These are phyloP conservation scores for Penicillium canescens DNA, from an alignment of 495 filamentous ascomycete species.

Conservation along the genomic window DNA sequence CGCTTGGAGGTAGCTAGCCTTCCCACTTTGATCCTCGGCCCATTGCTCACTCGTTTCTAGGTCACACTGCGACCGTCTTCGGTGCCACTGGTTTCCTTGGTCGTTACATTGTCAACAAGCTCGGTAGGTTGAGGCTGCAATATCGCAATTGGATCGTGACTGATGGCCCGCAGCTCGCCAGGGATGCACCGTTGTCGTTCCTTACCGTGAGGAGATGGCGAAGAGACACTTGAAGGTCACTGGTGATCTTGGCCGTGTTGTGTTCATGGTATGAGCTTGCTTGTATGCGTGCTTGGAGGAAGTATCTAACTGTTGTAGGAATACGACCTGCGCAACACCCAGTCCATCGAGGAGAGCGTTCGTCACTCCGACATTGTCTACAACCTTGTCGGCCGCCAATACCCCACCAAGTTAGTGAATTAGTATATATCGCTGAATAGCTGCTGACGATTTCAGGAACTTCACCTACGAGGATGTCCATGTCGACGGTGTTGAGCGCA, in stretches of 20 bases:
- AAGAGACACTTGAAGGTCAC: slow-evolving; percentile 95
- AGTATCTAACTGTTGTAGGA: slow-evolving; percentile 57
- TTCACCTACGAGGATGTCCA: slow-evolving; percentile 92
- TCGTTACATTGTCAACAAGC: slow-evolving; percentile 93
- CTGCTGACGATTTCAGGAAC: slow-evolving; percentile 63
- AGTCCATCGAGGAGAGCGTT: slow-evolving; percentile 94
- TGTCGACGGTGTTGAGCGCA: slow-evolving; percentile 91
- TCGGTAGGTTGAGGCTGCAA: slow-evolving; percentile 62
- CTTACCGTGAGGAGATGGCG: slow-evolving; percentile 95
- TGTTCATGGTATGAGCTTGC: slow-evolving; percentile 67
- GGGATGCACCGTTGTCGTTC: slow-evolving; percentile 91
- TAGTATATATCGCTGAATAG: background rate
- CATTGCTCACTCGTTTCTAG: slow-evolving; percentile 47
- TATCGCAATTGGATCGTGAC: slow-evolving; percentile 17
- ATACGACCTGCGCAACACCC: slow-evolving; percentile 92
- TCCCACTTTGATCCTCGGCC: slow-evolving; percentile 23
- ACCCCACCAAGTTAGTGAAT: slow-evolving; percentile 84
- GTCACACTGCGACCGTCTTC: slow-evolving; percentile 96
- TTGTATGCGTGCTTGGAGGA: background rate
- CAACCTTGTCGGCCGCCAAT: slow-evolving; percentile 90
- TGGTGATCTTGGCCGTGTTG: slow-evolving; percentile 86
- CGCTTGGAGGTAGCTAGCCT: slow-evolving; percentile 69
- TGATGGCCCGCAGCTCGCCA: slow-evolving; percentile 65
- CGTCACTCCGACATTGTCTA: slow-evolving; percentile 96
- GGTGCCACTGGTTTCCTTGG: slow-evolving; percentile 95